A percentile compares a stretch with the other conserved stretches of the same genome.
Conservation (phyloP, 2,329 filamentous ascomycete species). For the Aschersonia sp. region DNA sequence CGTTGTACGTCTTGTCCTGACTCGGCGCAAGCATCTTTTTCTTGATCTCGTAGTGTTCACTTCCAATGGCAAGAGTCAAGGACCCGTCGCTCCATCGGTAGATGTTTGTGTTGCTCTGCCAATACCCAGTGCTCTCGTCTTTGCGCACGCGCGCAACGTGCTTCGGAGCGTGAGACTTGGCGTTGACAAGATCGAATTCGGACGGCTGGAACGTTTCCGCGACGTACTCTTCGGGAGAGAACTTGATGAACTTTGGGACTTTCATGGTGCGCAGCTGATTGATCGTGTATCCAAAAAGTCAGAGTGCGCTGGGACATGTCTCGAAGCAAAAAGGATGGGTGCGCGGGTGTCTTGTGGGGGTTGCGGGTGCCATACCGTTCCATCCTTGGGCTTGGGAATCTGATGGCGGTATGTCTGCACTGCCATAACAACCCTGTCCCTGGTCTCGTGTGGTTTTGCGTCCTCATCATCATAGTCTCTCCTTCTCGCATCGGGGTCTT, state of each 20-base stretch:
- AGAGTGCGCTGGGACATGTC: no score
- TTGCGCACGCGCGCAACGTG: slow-evolving; percentile 57
- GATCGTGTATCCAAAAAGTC: neutral
- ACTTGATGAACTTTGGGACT: slow-evolving; percentile 57
- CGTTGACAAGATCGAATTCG: slow-evolving; percentile 38
- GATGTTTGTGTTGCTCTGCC: slow-evolving; percentile 63
- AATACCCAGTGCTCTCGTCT: slow-evolving; percentile 47
- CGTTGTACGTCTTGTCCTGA: slow-evolving; percentile 44
- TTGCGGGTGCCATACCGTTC: slow-evolving; percentile 36
- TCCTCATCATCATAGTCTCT: slow-evolving; percentile 29
- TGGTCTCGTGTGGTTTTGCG: slow-evolving; percentile 29
- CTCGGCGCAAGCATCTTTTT: slow-evolving; percentile 55
- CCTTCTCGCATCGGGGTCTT: slow-evolving; percentile 19
- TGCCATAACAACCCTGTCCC: slow-evolving; percentile 45
- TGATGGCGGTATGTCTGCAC: slow-evolving; percentile 54
- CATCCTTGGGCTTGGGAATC: slow-evolving; percentile 56
- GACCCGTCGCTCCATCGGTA: slow-evolving; percentile 72
- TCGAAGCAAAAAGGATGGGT: no score
- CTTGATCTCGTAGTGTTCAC: slow-evolving; percentile 61
- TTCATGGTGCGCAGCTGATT: slow-evolving; percentile 52
- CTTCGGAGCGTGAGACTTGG: slow-evolving; percentile 39
- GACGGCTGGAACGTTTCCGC: slow-evolving; percentile 50
- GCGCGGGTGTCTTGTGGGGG: no score
- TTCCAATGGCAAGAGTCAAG: slow-evolving; percentile 59
- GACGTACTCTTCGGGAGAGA: slow-evolving; percentile 54